phyloP scores from a whole-genome alignment of 2,329 filamentous ascomycete species.

The Trichoderma asperellum region DNA sequence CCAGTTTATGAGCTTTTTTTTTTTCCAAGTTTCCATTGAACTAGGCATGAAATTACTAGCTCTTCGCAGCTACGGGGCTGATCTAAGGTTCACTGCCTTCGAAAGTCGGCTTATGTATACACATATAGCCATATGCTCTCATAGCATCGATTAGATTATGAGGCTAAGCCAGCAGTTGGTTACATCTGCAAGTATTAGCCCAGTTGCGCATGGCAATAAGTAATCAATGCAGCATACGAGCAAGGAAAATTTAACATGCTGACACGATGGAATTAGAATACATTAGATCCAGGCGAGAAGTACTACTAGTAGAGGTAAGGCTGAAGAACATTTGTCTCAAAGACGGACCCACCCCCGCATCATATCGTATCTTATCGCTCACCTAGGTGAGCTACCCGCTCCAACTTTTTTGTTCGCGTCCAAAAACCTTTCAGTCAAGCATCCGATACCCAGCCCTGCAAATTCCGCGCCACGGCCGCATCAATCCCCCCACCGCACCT shows the following conservation, averaged over 20 bases:
- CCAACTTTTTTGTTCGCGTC: slow-evolving; percentile 31
- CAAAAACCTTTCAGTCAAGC: slow-evolving; percentile 34
- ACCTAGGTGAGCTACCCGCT: slow-evolving; percentile 37
- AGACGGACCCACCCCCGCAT: slow-evolving; percentile 32
- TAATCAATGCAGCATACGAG: neutral
- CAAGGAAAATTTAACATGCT: neutral
- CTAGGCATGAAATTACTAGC: neutral
- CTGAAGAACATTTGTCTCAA: neutral
- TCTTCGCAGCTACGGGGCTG: neutral
- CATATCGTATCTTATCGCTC: slow-evolving; percentile 43
- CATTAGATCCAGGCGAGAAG: neutral
- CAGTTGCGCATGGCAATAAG: neutral
- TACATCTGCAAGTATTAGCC: neutral
- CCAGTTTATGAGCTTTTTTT: neutral
- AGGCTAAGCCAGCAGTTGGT: neutral
- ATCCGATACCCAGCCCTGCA: slow-evolving; percentile 1
- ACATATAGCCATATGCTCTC: no score
- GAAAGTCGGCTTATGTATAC: neutral
- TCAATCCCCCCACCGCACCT: neutral
- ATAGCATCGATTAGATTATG: neutral
- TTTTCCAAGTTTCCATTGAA: neutral
- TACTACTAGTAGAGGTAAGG: neutral
- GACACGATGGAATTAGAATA: neutral
- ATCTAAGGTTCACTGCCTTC: neutral
- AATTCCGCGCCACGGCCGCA: slow-evolving; percentile 1